Evolutionary conservation across 2,329 filamentous ascomycete genomes (phyloP).

Genomic region (Diaporthe velutina): DNA sequence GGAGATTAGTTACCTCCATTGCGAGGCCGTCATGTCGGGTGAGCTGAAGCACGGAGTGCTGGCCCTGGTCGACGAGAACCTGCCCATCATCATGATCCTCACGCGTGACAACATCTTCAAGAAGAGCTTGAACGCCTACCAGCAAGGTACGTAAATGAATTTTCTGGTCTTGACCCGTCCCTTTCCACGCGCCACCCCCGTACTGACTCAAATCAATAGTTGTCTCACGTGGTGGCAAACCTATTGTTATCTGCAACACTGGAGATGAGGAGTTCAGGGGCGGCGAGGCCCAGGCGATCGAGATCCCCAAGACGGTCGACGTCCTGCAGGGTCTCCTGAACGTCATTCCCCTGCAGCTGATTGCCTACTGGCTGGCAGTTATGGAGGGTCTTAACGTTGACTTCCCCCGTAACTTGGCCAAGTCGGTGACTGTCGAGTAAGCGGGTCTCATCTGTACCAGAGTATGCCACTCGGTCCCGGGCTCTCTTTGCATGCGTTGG

Average conservation of each 20-base stretch:
- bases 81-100: slow-evolving; percentile 99
- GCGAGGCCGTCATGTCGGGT: slow-evolving; percentile 99
- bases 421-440: slow-evolving; percentile 99
- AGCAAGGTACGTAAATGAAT: slow-evolving; percentile 77
- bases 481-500: slow-evolving; percentile 18
- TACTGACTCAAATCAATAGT: slow-evolving; percentile 63
- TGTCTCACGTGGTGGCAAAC: slow-evolving; percentile 93
- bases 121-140: slow-evolving; percentile 99
- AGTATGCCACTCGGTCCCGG: background rate
- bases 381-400: slow-evolving; percentile 97
- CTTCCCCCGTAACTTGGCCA: slow-evolving; percentile 98
- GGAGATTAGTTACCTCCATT: slow-evolving; percentile 99
- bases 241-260: slow-evolving; percentile 98
- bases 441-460: slow-evolving; percentile 32
- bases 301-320: slow-evolving; percentile 96
- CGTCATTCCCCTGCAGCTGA: slow-evolving; percentile 96
- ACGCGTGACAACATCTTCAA: slow-evolving; percentile 96
- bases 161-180: background rate
- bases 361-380: slow-evolving; percentile 99
- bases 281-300: slow-evolving; percentile 94
- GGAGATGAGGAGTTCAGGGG: slow-evolving; percentile 89
- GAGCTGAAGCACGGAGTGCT: slow-evolving; percentile 99
- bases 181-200: too few species aligned
- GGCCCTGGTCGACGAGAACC: slow-evolving; percentile 96
- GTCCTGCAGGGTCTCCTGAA: slow-evolving; percentile 97